Evolutionary conservation across 1,284 basidiomycete species (phyloP), one percentile per base, ranked within the genome.

Genomic region (Stygiomarasmius scandens): DNA sequence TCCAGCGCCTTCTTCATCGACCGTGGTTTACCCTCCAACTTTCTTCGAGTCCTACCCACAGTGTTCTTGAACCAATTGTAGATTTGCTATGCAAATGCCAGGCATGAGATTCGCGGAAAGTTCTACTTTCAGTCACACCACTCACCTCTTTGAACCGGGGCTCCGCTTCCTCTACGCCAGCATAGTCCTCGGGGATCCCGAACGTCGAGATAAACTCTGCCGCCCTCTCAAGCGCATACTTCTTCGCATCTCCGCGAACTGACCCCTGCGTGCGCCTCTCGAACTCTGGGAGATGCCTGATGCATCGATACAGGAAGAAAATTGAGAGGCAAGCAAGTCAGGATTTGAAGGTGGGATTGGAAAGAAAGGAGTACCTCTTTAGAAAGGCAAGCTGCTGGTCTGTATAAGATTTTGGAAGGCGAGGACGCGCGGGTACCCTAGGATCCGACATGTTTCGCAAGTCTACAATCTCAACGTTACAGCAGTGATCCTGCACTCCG

Each of bases 31-130:
- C 81, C 82, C 60, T 82, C 83, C 51, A 78, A 70, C 66, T 83
- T 84, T 44, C 83, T 73, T 54, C 81, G 71, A 6, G 79, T 80
- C 23, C 83, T 74, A 3, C 83, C 84, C 52, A 83, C 77, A 12
- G 84, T 85, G 65, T 85, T 85, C 71, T 85, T 86, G 71, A 83
- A 85, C 84, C 84, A 85, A 61, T 85, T 86, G 71, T 85, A 85
- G 58, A 85, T 83, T 79, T 85, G 83, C 84, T 84, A 61, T 49
- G 29, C 22, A 43, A 48, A 41, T 41, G 16, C 49, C 32, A 59
- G 11, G 47, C 46, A 61, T 58, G 51, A 52, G 53, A 49, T 36
- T 43, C 51, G 53, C 27, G n/a, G 34, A 41, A 27, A 5, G 23
- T 32, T 38, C 56, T 34, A 46, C 44, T 36, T 25, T 49, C 43